Evolutionary conservation across 2,329 filamentous ascomycete genomes (phyloP), one percentile per base, ranked within the genome.

Genomic region (Colletotrichum melonis): DNA sequence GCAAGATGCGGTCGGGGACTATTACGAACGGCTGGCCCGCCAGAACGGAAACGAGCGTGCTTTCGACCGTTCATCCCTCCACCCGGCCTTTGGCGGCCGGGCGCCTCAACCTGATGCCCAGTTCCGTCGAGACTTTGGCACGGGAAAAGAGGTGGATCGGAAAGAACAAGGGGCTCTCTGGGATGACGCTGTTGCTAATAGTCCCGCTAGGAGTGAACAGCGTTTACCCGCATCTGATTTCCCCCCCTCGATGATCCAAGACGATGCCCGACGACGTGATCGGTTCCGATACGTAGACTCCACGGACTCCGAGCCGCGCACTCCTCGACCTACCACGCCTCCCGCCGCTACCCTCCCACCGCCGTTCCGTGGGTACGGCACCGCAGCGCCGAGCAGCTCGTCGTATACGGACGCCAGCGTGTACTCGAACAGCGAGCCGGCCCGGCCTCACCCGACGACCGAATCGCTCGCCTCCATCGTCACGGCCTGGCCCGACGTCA

Each of bases 31-130:
- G 14, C 46, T 67, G 26, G 56, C 62, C n/a, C 24, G 35, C 19
- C 38, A 46, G 24, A 72, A 57, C 35, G 28, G 30, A 16, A 28
- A 59, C 7, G 63, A 46, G 4, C 14, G 22, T 14, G 38, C 28
- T n/a, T 59, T 72, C 11, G 68, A 72, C 19, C 59, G 30, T n/a
- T 38, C 32, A 9, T 74, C 60, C 24, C 12, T 67, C 2, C 63
- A 72, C 14, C 63, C 63, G 12, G 49, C 28, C 14, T 67, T 74
- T 32, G 30, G 26, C 19, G 11, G 8, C 46, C 3, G 9, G 16
- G n/a, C 12, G 3, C 2, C 26, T 19, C 22, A 22, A 54, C 11
- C 56, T 9, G 5, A n/a, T 6, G 19, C 42, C 12, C 57, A 35
- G 6, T 19, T 35, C 5, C 30, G n/a, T 5, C 56, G 3, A 38